Percentiles rank a stretch among this genome's conserved stretches.
Conservation (phyloP, 805 yeast species). For the Sungouiella blattae region DNA sequence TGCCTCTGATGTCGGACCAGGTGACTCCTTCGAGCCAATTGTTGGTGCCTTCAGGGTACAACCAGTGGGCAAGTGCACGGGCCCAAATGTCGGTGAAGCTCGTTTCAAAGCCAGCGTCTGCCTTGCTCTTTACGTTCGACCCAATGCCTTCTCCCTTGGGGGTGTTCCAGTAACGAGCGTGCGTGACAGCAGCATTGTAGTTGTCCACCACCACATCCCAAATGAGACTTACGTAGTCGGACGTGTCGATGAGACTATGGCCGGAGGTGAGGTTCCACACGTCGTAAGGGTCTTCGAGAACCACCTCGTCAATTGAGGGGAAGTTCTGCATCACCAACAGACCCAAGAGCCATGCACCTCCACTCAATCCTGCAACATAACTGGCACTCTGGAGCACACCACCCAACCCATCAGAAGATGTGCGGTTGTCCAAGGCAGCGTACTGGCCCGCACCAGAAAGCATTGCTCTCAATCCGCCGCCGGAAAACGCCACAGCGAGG, state of each 20-base stretch:
- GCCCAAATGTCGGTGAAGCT: constrained; percentile 80
- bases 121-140: constrained; percentile 46
- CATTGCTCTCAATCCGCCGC: constrained; percentile 37
- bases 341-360: constrained; percentile 81
- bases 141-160: constrained; percentile 43
- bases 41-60: constrained; percentile 33
- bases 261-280: constrained; percentile 33
- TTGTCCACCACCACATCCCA: constrained; percentile 20
- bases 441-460: constrained; percentile 22
- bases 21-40: constrained; percentile 26
- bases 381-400: constrained; percentile 70
- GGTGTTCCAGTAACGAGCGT: constrained; percentile 27
- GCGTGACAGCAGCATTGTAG: constrained; percentile 25
- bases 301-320: constrained; percentile 63
- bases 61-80: constrained; percentile 66
- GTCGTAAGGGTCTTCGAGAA: constrained; percentile 27
- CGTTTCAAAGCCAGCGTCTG: constrained; percentile 61
- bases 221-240: constrained; percentile 9
- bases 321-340: constrained; percentile 67
- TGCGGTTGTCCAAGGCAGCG: constrained; percentile 16
- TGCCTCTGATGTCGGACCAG: constrained; percentile 32
- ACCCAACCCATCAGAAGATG: constrained; percentile 45
- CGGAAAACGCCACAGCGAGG: constrained; percentile 30
- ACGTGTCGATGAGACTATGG: constrained; percentile 26
- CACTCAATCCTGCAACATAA: constrained; percentile 75